These are phyloP conservation scores for Fusarium floridanum DNA, from an alignment of 2,329 filamentous ascomycete genomes.

Conservation along the genomic window DNA sequence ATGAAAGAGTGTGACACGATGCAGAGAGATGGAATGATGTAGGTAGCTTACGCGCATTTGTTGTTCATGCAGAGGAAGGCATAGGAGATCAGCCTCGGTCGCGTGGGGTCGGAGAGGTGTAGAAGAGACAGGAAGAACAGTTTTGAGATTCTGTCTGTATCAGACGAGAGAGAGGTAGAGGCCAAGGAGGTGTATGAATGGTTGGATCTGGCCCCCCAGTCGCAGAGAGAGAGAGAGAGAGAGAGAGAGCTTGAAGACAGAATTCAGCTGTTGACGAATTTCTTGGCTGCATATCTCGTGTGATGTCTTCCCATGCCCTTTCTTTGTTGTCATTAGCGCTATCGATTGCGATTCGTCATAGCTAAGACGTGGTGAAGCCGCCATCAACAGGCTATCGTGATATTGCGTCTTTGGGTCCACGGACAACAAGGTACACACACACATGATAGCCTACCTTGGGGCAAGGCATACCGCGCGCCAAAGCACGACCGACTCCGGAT, in stretches of 20 bases:
- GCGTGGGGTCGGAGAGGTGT: no score
- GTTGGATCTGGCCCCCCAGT: not conserved
- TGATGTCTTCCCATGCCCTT: not conserved
- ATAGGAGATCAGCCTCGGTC: no score
- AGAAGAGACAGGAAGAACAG: no score
- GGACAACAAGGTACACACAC: not conserved
- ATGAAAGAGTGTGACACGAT: no score
- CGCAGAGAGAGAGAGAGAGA: not conserved
- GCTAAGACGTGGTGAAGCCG: not conserved
- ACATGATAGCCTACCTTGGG: not conserved
- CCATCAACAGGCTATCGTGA: constrained; percentile 5
- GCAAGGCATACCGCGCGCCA: not conserved
- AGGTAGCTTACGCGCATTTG: no score
- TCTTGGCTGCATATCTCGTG: not conserved
- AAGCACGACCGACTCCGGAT: not conserved
- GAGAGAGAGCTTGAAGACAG: not conserved
- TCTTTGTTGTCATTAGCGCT: not conserved
- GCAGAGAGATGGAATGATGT: no score
- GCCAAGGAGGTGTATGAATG: not conserved
- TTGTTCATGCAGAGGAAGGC: no score
- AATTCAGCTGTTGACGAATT: constrained; percentile 6
- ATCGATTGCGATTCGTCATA: not conserved
- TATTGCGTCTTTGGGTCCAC: constrained; percentile 4
- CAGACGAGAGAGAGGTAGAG: not conserved
- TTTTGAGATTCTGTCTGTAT: constrained; percentile 1